A percentile compares a stretch with the other conserved stretches of the same genome.
Conservation (phyloP, 129 eudicot genomes). For the Artemisia tridentata region DNA sequence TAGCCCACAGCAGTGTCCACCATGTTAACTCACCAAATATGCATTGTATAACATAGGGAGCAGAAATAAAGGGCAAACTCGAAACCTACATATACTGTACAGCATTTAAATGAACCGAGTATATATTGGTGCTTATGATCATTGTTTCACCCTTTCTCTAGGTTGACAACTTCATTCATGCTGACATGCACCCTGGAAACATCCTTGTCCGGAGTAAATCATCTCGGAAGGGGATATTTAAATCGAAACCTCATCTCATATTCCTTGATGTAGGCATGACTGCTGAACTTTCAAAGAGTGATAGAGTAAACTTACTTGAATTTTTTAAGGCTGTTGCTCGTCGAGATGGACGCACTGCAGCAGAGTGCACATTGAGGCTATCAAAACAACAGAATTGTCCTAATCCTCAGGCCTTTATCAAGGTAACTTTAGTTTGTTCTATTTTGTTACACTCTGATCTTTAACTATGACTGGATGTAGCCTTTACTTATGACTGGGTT, state of each 20-base stretch:
- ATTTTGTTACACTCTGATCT: background rate
- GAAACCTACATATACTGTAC: background rate
- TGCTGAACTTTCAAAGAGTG: slow-evolving; percentile 81
- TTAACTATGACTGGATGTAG: background rate
- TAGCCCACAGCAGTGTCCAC: background rate
- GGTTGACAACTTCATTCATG: slow-evolving; percentile 98
- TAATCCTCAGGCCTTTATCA: slow-evolving; percentile 70
- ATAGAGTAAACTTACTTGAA: slow-evolving; percentile 63
- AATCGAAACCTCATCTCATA: slow-evolving; percentile 87
- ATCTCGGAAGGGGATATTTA: slow-evolving; percentile 57
- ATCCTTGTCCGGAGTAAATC: slow-evolving; percentile 80
- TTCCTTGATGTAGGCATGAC: slow-evolving; percentile 98
- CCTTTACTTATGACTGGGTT: background rate
- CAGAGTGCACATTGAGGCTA: slow-evolving; percentile 68
- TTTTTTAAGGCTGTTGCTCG: slow-evolving; percentile 92
- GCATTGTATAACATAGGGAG: background rate
- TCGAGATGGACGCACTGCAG: slow-evolving; percentile 82
- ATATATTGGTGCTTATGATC: background rate
- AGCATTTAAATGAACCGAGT: background rate
- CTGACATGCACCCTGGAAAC: slow-evolving; percentile 99
- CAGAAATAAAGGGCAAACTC: background rate
- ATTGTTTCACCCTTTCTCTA: slow-evolving; percentile 21
- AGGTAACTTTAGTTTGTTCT: slow-evolving; percentile 32
- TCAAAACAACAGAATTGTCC: slow-evolving; percentile 92
- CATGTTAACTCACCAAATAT: background rate